Conservation (phyloP, 2,329 filamentous ascomycete species). For the Davidsoniella virescens region DNA sequence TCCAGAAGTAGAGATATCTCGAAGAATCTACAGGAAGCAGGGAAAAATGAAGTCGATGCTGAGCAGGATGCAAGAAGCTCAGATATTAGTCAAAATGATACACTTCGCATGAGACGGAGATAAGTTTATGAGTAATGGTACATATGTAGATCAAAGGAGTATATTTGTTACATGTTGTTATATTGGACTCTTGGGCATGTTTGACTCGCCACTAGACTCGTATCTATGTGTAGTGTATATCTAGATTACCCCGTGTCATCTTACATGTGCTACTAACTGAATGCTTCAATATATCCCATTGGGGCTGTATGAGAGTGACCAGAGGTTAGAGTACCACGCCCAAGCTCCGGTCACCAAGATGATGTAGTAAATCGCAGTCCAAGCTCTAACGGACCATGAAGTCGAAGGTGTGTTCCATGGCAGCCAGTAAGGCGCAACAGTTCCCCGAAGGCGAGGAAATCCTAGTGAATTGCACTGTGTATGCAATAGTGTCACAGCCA, state of each 20-base stretch:
- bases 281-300: slow-evolving; percentile 5
- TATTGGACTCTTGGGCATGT: no score
- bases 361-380: slow-evolving; percentile 67
- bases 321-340: slow-evolving; percentile 56
- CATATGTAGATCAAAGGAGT: neutral
- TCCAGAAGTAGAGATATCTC: neutral
- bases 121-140: slow-evolving; percentile 18
- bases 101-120: slow-evolving; percentile 25
- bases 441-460: slow-evolving; percentile 70
- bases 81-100: slow-evolving; percentile 6
- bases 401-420: slow-evolving; percentile 15
- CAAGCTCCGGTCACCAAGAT: slow-evolving; percentile 56
- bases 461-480: slow-evolving; percentile 89
- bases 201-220: no score
- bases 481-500: slow-evolving; percentile 61
- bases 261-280: neutral
- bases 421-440: slow-evolving; percentile 41
- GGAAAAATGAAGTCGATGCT: slow-evolving; percentile 25
- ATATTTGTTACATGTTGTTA: neutral
- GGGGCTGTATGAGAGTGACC: slow-evolving; percentile 48
- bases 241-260: neutral
- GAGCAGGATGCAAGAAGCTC: slow-evolving; percentile 30
- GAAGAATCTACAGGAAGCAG: slow-evolving; percentile 7
- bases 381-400: slow-evolving; percentile 23
- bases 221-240: neutral